These are phyloP conservation scores for Tephrocybe sp. DNA, from an alignment of 768 basidiomycete genomes.

Conservation along the genomic window DNA sequence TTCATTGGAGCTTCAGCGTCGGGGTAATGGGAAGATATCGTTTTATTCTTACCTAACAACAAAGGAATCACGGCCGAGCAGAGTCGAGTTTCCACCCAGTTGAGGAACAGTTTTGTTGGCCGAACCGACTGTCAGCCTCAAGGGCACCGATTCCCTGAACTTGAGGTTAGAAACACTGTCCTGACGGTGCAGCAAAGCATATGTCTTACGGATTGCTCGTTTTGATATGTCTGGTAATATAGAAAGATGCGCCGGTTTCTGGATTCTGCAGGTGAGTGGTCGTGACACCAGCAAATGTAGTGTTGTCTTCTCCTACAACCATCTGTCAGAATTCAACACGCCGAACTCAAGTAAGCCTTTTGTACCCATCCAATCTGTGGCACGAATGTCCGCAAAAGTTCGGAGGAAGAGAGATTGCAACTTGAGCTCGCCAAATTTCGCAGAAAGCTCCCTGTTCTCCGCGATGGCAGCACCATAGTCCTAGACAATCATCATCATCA, in stretches of 20 bases:
- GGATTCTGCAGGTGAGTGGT: conserved; percentile 17
- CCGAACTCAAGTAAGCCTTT: background rate
- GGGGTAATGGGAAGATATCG: background rate
- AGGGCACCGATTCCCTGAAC: conserved; percentile 6
- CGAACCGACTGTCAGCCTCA: conserved; percentile 12
- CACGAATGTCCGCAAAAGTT: conserved; percentile 13
- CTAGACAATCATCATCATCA: background rate
- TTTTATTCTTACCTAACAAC: conserved; percentile 5
- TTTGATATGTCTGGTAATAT: conserved; percentile 14
- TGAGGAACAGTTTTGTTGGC: conserved; percentile 13
- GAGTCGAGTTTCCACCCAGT: conserved; percentile 7
- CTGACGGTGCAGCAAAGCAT: background rate
- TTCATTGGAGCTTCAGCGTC: background rate
- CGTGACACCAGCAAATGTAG: conserved; percentile 14
- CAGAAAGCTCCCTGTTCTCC: conserved; percentile 14
- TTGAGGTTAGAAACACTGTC: background rate
- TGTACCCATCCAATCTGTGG: conserved; percentile 14
- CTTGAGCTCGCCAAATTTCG: conserved; percentile 17
- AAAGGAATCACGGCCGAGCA: conserved; percentile 17
- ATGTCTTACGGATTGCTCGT: conserved; percentile 11
- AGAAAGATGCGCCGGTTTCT: conserved; percentile 15
- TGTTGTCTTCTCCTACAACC: conserved; percentile 18
- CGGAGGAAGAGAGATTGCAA: conserved; percentile 18
- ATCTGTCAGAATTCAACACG: too few relatives aligned
- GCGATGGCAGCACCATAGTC: conserved; percentile 17